phyloP scores from a whole-genome alignment of 441 rosid species.

The Manihot esculenta region DNA sequence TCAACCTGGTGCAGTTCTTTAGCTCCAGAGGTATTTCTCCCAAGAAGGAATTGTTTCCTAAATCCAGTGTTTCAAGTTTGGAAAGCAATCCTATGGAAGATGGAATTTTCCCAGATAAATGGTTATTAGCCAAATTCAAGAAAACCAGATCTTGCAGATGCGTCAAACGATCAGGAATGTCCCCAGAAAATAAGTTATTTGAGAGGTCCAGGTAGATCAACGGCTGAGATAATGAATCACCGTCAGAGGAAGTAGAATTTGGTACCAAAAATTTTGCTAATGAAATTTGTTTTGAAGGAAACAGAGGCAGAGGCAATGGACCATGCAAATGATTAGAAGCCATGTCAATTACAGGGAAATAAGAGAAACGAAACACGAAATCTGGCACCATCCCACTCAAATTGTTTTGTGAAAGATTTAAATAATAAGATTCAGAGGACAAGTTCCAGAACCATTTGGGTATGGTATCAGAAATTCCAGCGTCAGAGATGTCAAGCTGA shows the following conservation, averaged over 20 bases:
- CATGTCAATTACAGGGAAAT: neutral
- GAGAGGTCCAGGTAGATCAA: neutral
- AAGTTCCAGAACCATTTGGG: slow-evolving; percentile 3
- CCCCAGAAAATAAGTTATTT: neutral
- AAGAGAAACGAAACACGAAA: neutral
- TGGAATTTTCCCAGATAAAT: slow-evolving; percentile 7
- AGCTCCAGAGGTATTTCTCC: slow-evolving; percentile 9
- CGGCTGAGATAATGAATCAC: neutral
- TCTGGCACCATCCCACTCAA: neutral
- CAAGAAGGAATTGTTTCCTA: neutral
- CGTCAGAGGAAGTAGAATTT: no score
- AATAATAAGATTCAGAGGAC: neutral
- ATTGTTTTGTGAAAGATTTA: slow-evolving; percentile 3
- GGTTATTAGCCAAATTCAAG: neutral
- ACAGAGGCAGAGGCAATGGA: neutral
- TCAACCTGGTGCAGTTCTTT: slow-evolving; percentile 1
- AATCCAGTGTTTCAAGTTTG: neutral
- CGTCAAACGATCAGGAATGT: neutral
- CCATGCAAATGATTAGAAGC: neutral
- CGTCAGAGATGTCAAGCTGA: neutral
- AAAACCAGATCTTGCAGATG: neutral
- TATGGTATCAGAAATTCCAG: slow-evolving; percentile 2
- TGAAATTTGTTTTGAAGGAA: neutral
- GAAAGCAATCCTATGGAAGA: neutral
- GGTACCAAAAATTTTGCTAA: no score